A percentile compares a stretch with the other conserved stretches of the same genome.
phyloP scores from a whole-genome alignment of 352 stramenopile genomes.

The Globisporangium sylvaticum region DNA sequence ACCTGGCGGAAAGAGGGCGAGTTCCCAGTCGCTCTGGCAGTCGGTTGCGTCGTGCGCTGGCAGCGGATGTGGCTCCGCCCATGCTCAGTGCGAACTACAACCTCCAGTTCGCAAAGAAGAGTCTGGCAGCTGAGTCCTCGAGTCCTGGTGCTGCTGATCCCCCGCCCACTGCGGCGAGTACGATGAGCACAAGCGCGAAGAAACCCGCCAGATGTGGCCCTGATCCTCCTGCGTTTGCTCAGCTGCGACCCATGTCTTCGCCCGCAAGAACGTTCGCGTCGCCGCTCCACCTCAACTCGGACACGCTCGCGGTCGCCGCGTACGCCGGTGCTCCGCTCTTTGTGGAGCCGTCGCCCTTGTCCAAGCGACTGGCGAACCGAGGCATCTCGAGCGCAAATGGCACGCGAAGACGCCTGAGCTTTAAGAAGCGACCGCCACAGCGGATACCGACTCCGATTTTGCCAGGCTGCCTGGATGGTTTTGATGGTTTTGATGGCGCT shows the following conservation, averaged over 20 bases:
- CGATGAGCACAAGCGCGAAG: slow-evolving; percentile 7
- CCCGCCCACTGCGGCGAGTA: not conserved
- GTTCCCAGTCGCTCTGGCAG: slow-evolving; percentile 17
- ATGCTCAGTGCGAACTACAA: slow-evolving; percentile 30
- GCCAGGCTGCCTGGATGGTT: not conserved
- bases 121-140: not conserved
- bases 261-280: not conserved
- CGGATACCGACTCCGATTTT: slow-evolving; percentile 6
- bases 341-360: slow-evolving; percentile 43
- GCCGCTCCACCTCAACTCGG: slow-evolving; percentile 2
- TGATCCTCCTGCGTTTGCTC: not conserved
- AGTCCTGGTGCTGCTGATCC: not conserved
- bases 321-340: slow-evolving; percentile 36
- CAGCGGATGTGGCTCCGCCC: slow-evolving; percentile 17
- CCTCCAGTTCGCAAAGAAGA: slow-evolving; percentile 15
- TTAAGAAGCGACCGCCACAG: slow-evolving; percentile 17
- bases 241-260: slow-evolving; percentile 11
- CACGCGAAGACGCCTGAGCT: slow-evolving; percentile 20
- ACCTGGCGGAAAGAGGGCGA: slow-evolving; percentile 8
- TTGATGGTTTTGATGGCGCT: not conserved
- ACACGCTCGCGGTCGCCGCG: slow-evolving; percentile 21
- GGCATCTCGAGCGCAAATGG: slow-evolving; percentile 28
- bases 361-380: slow-evolving; percentile 31
- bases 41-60: slow-evolving; percentile 19
- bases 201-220: not conserved